Evolutionary conservation across 345 rosid genomes (phyloP), one percentile per base, ranked within the genome.

Genomic region (Acer negundo): DNA sequence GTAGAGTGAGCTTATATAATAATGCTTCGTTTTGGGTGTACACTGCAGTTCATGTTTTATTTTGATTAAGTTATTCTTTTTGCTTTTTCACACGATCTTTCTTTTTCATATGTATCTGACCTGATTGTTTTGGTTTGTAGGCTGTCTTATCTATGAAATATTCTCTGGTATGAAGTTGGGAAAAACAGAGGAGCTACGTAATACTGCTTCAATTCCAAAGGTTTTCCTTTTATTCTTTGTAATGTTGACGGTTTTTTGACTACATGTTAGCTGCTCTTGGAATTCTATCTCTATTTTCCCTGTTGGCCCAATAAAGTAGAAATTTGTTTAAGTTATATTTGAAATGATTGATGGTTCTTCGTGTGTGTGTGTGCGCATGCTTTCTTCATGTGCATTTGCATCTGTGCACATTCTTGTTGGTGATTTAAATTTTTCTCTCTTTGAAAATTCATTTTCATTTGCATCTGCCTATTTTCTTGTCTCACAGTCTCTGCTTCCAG

Each of bases 401-500:
- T 51, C 2, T 62, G 31, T 42, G 8, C 22, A 10, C 13, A 12
- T 19, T 47, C 24, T 62, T 56, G 47, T 76, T 16, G 23, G 71
- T 77, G 78, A 56, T 79, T 69, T 77, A 67, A 53, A 24, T 73
- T 77, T 70, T 79, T 5, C 67, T 77, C 62, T 75, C 38, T 77
- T 77, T 63, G 78, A 75, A 84, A 77, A 83, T 77, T 85, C 70
- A 72, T 77, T 85, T 84, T 86, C 80, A 69, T 86, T 76, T 84
- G 78, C 73, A 83, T 79, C 79, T 82, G 67, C 86, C 75, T 73
- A 74, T 79, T 81, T 80, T 89, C 78, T 85, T 85, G 85, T 85
- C 78, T 85, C 87, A 67, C 97, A 96, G 99, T 91, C 98, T 82
- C 90, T 96, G 88, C 99, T 96, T 91, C 97, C 97, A 85, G 99